A percentile compares a stretch with the other conserved stretches of the same genome.
phyloP scores from a whole-genome alignment of 208 protist genomes.

The Vickermania spadyakhi region DNA sequence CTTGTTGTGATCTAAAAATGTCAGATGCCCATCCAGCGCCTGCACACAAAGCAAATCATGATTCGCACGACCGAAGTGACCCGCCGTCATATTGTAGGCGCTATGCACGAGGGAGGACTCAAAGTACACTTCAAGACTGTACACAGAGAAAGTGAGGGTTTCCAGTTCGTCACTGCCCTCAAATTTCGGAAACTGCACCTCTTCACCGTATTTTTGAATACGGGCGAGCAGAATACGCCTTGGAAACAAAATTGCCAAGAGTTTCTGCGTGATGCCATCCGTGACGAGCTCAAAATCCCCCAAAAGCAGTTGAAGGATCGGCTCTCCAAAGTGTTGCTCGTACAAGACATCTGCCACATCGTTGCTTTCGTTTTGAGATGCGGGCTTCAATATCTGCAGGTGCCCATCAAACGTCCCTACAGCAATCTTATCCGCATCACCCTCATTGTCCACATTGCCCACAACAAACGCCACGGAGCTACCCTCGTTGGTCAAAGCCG shows the following conservation, averaged over 20 bases:
- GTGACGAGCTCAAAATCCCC: conserved; percentile 50
- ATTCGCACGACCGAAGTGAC: conserved; percentile 55
- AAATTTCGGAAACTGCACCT: neutral
- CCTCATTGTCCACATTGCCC: conserved; percentile 69
- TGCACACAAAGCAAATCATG: conserved; percentile 87
- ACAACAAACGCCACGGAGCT: conserved; percentile 42
- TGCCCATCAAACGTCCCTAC: conserved; percentile 82
- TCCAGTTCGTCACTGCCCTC: neutral
- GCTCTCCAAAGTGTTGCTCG: conserved; percentile 76
- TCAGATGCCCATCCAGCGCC: conserved; percentile 85
- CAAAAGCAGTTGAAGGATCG: conserved; percentile 81
- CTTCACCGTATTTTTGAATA: conserved; percentile 15
- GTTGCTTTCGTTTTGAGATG: conserved; percentile 7
- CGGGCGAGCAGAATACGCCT: conserved; percentile 52
- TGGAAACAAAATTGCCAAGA: conserved; percentile 79
- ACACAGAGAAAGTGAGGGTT: conserved; percentile 11
- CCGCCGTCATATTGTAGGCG: conserved; percentile 75
- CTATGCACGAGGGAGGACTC: conserved; percentile 42
- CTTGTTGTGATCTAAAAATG: conserved; percentile 78
- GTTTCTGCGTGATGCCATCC: conserved; percentile 22
- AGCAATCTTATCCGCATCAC: conserved; percentile 41
- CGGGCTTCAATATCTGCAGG: conserved; percentile 73
- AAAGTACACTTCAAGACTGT: conserved; percentile 38
- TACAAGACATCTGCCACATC: conserved; percentile 47
- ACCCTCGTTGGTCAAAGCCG: conserved; percentile 77